Conservation (phyloP, 1,284 basidiomycete species). For the Ceratorhiza oryzae-sativae region DNA sequence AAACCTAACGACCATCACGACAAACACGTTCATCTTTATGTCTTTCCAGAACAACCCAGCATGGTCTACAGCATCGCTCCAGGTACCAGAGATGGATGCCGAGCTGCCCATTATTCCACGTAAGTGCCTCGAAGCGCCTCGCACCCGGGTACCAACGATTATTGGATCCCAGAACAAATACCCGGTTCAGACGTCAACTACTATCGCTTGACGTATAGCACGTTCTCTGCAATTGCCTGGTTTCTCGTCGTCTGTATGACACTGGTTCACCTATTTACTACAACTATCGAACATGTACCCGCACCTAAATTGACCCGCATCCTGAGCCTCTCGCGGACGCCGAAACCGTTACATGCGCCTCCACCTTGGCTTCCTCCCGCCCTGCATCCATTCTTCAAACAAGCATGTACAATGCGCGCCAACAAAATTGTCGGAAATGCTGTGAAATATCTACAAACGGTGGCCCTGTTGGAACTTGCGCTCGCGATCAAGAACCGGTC, state of each 20-base stretch:
- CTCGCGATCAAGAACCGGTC: slow-evolving; percentile 89
- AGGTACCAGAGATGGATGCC: neutral
- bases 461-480: slow-evolving; percentile 80
- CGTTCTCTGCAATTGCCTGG: slow-evolving; percentile 77
- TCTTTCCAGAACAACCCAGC: too few species aligned
- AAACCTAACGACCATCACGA: neutral
- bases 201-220: slow-evolving; percentile 84
- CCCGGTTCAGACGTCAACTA: slow-evolving; percentile 45
- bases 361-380: slow-evolving; percentile 32
- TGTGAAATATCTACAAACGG: slow-evolving; percentile 79
- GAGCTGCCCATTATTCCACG: too few species aligned
- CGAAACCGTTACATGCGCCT: slow-evolving; percentile 43
- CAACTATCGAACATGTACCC: slow-evolving; percentile 48
- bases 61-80: neutral
- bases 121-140: neutral
- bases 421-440: slow-evolving; percentile 61
- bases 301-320: slow-evolving; percentile 49
- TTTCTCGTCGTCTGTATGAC: slow-evolving; percentile 66
- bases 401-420: slow-evolving; percentile 61
- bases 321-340: slow-evolving; percentile 45
- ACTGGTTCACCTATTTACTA: slow-evolving; percentile 59
- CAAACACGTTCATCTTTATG: neutral
- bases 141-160: too few species aligned
- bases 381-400: slow-evolving; percentile 49
- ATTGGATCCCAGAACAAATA: neutral